phyloP scores from a whole-genome alignment of 108 stramenopile genomes.

The Cylindrotheca closterium region DNA sequence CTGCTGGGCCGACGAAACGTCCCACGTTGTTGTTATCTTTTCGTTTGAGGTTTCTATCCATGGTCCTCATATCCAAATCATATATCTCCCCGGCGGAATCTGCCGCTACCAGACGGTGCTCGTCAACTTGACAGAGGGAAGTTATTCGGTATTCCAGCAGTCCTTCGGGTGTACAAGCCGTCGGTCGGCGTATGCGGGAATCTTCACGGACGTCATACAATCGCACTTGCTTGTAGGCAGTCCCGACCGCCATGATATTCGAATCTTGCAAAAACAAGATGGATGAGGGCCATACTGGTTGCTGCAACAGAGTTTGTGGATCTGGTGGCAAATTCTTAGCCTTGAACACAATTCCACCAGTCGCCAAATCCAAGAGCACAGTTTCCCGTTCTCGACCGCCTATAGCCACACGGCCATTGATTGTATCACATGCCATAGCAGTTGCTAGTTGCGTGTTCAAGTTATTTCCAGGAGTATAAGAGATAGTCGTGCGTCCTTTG shows the following conservation, averaged over 20 bases:
- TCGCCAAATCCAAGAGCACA: constrained; percentile 59
- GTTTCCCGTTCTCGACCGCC: constrained; percentile 81
- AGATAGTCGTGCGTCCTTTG: constrained; percentile 34
- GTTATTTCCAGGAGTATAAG: constrained; percentile 59
- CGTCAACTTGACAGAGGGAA: constrained; percentile 51
- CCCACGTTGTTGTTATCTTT: constrained; percentile 32
- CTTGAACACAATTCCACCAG: constrained; percentile 67
- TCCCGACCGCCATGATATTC: constrained; percentile 65
- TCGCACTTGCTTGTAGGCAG: constrained; percentile 80
- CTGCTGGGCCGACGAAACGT: constrained; percentile 75
- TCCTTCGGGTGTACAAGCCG: constrained; percentile 51
- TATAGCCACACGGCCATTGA: constrained; percentile 43
- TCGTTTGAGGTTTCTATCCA: constrained; percentile 24
- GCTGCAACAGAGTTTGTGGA: constrained; percentile 81
- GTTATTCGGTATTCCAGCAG: constrained; percentile 69
- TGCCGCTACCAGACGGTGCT: constrained; percentile 55
- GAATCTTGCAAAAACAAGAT: constrained; percentile 48
- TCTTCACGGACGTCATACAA: constrained; percentile 74
- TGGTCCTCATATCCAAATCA: constrained; percentile 55
- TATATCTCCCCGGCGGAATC: constrained; percentile 66
- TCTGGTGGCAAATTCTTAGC: constrained; percentile 85
- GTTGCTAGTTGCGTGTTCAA: constrained; percentile 58
- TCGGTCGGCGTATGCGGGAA: constrained; percentile 60
- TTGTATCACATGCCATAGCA: constrained; percentile 46
- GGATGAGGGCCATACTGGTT: constrained; percentile 77